phyloP scores from a whole-genome alignment of 495 filamentous ascomycete species.

The Podospora australis region DNA sequence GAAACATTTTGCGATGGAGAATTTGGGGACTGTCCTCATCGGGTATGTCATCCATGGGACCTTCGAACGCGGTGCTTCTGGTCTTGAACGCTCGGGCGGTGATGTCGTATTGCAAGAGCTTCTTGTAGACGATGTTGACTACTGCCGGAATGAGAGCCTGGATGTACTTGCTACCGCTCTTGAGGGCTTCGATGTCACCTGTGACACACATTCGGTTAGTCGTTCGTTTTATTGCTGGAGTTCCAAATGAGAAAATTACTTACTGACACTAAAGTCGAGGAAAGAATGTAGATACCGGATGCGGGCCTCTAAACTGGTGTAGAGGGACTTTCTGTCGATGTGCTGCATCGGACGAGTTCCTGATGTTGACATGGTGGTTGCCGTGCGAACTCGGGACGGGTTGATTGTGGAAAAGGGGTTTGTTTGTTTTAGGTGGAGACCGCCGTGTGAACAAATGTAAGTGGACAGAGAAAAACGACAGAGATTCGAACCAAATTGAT shows the following conservation, averaged over 20 bases:
- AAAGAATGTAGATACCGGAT: constrained; percentile 67
- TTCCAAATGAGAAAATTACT: constrained; percentile 14
- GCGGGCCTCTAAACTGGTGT: constrained; percentile 58
- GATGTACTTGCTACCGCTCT: constrained; percentile 62
- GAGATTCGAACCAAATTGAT: constrained; percentile 1
- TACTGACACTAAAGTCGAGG: constrained; percentile 65
- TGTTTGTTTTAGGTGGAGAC: no score
- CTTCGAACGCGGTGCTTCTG: constrained; percentile 56
- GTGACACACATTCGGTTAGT: background rate
- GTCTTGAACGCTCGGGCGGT: constrained; percentile 66
- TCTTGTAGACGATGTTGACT: constrained; percentile 72
- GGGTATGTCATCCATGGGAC: constrained; percentile 52
- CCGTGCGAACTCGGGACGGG: background rate
- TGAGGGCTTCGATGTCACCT: constrained; percentile 65
- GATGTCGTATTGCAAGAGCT: constrained; percentile 68
- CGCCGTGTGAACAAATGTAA: background rate
- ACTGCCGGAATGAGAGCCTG: constrained; percentile 65
- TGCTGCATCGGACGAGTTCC: constrained; percentile 42
- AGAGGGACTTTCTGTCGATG: constrained; percentile 62
- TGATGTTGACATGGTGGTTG: constrained; percentile 21
- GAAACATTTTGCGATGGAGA: constrained; percentile 67
- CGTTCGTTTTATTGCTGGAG: no score
- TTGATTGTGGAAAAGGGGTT: background rate
- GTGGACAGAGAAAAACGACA: background rate
- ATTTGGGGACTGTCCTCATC: constrained; percentile 64